Percentiles rank a stretch among this genome's conserved stretches.
Evolutionary conservation across 208 protist species (phyloP).

Genomic region (Jaenimonas drosophilae): DNA sequence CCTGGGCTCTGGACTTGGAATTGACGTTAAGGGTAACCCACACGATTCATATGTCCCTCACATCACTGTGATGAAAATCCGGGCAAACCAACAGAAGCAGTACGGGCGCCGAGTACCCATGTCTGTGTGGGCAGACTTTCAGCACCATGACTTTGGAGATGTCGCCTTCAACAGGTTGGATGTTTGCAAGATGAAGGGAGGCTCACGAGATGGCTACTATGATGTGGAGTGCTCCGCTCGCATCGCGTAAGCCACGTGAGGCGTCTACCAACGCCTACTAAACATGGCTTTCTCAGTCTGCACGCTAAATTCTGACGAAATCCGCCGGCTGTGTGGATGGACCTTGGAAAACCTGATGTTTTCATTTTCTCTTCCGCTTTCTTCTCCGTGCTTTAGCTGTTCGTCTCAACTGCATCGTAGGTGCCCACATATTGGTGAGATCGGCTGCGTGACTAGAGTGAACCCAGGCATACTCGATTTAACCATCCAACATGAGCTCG

Average conservation of each 20-base stretch:
- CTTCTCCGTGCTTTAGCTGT: not conserved
- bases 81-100: constrained; percentile 21
- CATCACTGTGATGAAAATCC: constrained; percentile 79
- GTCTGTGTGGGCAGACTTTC: constrained; percentile 47
- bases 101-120: constrained; percentile 51
- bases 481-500: too few species aligned
- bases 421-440: too few species aligned
- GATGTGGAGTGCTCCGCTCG: constrained; percentile 21
- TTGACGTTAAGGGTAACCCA: constrained; percentile 84
- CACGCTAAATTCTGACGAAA: too few species aligned
- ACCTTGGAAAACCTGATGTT: too few species aligned
- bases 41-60: constrained; percentile 87
- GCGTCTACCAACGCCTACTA: too few species aligned
- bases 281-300: too few species aligned
- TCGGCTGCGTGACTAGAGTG: too few species aligned
- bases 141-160: constrained; percentile 81
- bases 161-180: constrained; percentile 62
- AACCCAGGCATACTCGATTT: too few species aligned
- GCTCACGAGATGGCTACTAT: constrained; percentile 56
- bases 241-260: too few species aligned
- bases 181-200: constrained; percentile 63
- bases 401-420: not conserved
- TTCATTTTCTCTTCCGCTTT: constrained; percentile 10
- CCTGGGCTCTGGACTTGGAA: constrained; percentile 32
- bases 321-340: too few species aligned